phyloP scores from a whole-genome alignment of 2,329 filamentous ascomycete genomes.

The Zasmidium angulare region DNA sequence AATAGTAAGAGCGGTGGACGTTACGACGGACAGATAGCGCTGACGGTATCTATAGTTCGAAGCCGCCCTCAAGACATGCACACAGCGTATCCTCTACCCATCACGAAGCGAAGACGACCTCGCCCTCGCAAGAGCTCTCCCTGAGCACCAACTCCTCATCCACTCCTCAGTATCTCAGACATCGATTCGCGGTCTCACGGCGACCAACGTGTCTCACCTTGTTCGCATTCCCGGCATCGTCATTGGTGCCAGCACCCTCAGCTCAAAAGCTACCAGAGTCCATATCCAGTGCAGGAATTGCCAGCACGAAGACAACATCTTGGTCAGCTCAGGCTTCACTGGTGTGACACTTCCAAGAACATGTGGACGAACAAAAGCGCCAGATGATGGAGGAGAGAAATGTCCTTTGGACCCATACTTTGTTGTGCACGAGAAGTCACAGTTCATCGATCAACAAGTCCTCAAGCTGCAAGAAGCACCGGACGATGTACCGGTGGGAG shows the following conservation, averaged over 20 bases:
- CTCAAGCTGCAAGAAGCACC: slow-evolving; percentile 97
- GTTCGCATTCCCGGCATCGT: slow-evolving; percentile 96
- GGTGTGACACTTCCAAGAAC: slow-evolving; percentile 80
- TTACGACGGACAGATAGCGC: background rate
- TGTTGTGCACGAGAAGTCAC: slow-evolving; percentile 88
- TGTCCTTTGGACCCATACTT: slow-evolving; percentile 96
- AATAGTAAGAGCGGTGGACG: slow-evolving; percentile 59
- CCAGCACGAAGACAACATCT: slow-evolving; percentile 67
- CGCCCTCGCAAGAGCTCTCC: slow-evolving; percentile 42
- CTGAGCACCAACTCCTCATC: slow-evolving; percentile 90
- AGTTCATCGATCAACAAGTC: slow-evolving; percentile 96
- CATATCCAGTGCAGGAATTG: slow-evolving; percentile 88
- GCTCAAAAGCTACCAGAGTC: slow-evolving; percentile 87
- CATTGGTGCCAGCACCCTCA: slow-evolving; percentile 94
- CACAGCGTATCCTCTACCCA: slow-evolving; percentile 89
- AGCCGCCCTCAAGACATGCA: slow-evolving; percentile 82
- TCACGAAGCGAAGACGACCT: slow-evolving; percentile 65
- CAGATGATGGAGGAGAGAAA: slow-evolving; percentile 64
- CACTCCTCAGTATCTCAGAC: slow-evolving; percentile 89
- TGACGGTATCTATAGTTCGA: slow-evolving; percentile 68
- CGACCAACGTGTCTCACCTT: slow-evolving; percentile 88
- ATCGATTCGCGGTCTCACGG: slow-evolving; percentile 91
- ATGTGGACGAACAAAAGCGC: slow-evolving; percentile 60
- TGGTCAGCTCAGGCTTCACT: slow-evolving; percentile 80
- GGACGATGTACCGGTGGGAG: slow-evolving; percentile 95